Conservation (phyloP, 1,139 yeast species). For the Pichia sorboxylosa region DNA sequence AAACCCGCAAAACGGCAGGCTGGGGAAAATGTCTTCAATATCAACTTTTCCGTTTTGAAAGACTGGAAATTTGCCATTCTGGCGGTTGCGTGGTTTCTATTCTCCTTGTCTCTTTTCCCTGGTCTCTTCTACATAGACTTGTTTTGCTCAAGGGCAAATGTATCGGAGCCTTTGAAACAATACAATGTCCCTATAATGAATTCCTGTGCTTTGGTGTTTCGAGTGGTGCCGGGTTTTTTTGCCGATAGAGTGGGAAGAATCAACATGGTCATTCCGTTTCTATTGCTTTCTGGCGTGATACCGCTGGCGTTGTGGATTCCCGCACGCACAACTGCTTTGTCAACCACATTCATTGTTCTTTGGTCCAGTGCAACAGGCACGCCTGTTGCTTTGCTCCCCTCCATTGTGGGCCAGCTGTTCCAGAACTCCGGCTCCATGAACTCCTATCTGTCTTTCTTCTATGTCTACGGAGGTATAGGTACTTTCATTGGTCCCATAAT, state of each 20-base stretch:
- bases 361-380: slow-evolving; percentile 24
- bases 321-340: slow-evolving; percentile 26
- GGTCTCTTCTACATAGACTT: slow-evolving; percentile 29
- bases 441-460: slow-evolving; percentile 20
- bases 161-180: slow-evolving; percentile 16
- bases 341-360: slow-evolving; percentile 26
- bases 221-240: slow-evolving; percentile 36
- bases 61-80: slow-evolving; percentile 27
- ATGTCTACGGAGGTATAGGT: slow-evolving; percentile 19
- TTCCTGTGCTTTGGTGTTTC: slow-evolving; percentile 29
- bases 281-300: slow-evolving; percentile 28
- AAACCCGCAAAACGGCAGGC: slow-evolving; percentile 16
- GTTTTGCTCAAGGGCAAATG: slow-evolving; percentile 27
- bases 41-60: slow-evolving; percentile 20
- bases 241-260: slow-evolving; percentile 38
- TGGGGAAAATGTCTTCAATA: slow-evolving; percentile 20
- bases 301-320: slow-evolving; percentile 34
- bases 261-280: slow-evolving; percentile 29
- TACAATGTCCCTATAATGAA: slow-evolving; percentile 39
- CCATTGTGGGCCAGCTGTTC: slow-evolving; percentile 22
- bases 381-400: slow-evolving; percentile 22
- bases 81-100: slow-evolving; percentile 17
- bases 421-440: slow-evolving; percentile 18
- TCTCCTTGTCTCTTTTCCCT: slow-evolving; percentile 12
- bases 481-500: slow-evolving; percentile 24